These are phyloP conservation scores for Penicillium ochrochloron DNA, from an alignment of 495 filamentous ascomycete species.

Conservation along the genomic window DNA sequence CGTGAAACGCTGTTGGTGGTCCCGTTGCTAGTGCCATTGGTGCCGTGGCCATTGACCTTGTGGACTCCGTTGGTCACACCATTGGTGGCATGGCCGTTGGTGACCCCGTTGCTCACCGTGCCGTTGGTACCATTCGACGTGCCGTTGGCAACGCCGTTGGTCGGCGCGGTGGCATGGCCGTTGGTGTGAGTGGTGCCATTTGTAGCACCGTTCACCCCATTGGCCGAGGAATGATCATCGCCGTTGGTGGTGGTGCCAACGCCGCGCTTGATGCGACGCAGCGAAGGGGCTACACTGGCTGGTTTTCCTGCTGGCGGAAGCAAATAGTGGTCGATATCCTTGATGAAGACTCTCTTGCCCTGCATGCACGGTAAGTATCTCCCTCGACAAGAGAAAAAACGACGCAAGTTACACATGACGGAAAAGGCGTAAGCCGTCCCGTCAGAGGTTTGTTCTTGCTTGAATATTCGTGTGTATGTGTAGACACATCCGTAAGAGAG, in stretches of 20 bases:
- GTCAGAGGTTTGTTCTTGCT: constrained; percentile 1
- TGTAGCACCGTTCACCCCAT: constrained; percentile 32
- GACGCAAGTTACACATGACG: constrained; percentile 6
- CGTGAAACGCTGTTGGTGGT: constrained; percentile 24
- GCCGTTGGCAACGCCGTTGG: constrained; percentile 25
- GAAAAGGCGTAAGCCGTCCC: not conserved
- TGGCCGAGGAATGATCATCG: constrained; percentile 28
- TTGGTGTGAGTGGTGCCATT: constrained; percentile 35
- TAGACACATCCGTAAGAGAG: not conserved
- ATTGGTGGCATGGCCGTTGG: constrained; percentile 13
- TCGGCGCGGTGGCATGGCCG: constrained; percentile 30
- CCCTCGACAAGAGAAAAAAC: constrained; percentile 13
- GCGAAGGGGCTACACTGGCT: constrained; percentile 74
- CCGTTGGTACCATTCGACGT: constrained; percentile 23
- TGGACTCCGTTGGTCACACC: not conserved
- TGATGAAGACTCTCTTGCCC: constrained; percentile 90
- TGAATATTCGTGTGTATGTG: not conserved
- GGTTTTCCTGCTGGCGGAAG: constrained; percentile 72
- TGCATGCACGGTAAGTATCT: constrained; percentile 46
- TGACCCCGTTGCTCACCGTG: constrained; percentile 24
- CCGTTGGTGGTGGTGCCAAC: constrained; percentile 55
- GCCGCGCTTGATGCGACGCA: constrained; percentile 64
- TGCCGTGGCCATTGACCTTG: constrained; percentile 21
- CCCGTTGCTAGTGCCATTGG: constrained; percentile 23
- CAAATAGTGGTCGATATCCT: constrained; percentile 93